phyloP scores from a whole-genome alignment of 306 rosid genomes.

The Prinsepia uniflora region DNA sequence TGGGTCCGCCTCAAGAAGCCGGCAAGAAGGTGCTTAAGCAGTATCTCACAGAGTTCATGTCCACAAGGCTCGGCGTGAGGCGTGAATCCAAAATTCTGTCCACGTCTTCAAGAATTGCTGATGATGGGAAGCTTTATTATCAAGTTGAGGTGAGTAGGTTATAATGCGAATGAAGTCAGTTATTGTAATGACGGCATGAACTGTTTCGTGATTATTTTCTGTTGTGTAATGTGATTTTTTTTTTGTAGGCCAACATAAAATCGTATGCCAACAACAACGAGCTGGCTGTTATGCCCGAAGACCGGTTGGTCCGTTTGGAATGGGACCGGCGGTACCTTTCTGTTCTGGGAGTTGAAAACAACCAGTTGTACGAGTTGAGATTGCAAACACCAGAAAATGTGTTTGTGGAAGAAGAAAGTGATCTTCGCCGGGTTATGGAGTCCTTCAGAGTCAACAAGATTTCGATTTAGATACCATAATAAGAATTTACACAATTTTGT shows the following conservation, averaged over 20 bases:
- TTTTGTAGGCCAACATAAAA: conserved; percentile 78
- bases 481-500: background rate
- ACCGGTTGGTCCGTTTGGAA: conserved; percentile 74
- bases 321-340: conserved; percentile 89
- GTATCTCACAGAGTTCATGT: conserved; percentile 88
- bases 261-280: conserved; percentile 90
- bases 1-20: conserved; percentile 79
- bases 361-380: conserved; percentile 79
- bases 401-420: conserved; percentile 65
- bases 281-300: conserved; percentile 94
- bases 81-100: conserved; percentile 74
- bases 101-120: conserved; percentile 67
- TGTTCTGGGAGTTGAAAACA: conserved; percentile 96
- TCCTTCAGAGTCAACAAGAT: conserved; percentile 86
- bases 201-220: background rate
- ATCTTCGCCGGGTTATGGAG: conserved; percentile 77
- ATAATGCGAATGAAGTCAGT: no score
- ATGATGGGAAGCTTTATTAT: conserved; percentile 81
- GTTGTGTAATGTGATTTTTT: conserved; percentile 2
- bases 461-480: conserved; percentile 14
- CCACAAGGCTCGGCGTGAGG: conserved; percentile 79
- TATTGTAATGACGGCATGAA: no score
- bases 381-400: conserved; percentile 85
- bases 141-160: conserved; percentile 68
- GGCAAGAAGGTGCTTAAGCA: conserved; percentile 76